These are phyloP conservation scores for Botrytis galanthina DNA, from an alignment of 2,329 filamentous ascomycete species.

Conservation along the genomic window DNA sequence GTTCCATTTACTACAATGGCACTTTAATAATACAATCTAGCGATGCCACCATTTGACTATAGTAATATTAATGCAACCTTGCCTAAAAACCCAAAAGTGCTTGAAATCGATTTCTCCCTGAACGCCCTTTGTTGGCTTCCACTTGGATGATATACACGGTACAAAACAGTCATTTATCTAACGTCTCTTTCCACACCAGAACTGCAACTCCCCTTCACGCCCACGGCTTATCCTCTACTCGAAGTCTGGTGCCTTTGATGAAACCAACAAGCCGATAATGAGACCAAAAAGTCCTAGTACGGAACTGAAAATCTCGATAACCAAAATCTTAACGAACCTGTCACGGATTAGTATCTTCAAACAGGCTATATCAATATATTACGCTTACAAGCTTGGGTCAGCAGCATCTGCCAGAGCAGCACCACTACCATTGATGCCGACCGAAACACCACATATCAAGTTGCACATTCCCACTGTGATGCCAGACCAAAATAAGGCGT, in stretches of 20 bases:
- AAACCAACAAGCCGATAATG: constrained; percentile 88
- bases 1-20: constrained; percentile 20
- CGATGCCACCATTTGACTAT: constrained; percentile 23
- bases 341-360: constrained; percentile 24
- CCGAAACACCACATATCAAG: constrained; percentile 89
- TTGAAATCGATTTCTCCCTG: constrained; percentile 28
- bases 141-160: constrained; percentile 30
- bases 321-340: constrained; percentile 97
- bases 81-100: constrained; percentile 20
- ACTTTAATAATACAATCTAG: constrained; percentile 34
- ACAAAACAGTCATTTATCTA: constrained; percentile 21
- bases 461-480: constrained; percentile 95
- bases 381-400: constrained; percentile 77
- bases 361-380: not conserved
- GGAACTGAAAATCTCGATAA: constrained; percentile 99
- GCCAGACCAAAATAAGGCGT: constrained; percentile 92
- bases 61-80: constrained; percentile 23
- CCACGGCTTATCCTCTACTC: constrained; percentile 16
- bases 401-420: constrained; percentile 95
- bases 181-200: constrained; percentile 8
- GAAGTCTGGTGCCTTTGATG: constrained; percentile 79
- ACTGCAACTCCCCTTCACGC: not conserved
- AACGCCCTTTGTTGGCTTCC: constrained; percentile 26
- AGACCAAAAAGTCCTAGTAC: constrained; percentile 94
- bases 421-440: constrained; percentile 97